Conservation (phyloP, 1,284 basidiomycete species). For the Hemileccinum hortonii region DNA sequence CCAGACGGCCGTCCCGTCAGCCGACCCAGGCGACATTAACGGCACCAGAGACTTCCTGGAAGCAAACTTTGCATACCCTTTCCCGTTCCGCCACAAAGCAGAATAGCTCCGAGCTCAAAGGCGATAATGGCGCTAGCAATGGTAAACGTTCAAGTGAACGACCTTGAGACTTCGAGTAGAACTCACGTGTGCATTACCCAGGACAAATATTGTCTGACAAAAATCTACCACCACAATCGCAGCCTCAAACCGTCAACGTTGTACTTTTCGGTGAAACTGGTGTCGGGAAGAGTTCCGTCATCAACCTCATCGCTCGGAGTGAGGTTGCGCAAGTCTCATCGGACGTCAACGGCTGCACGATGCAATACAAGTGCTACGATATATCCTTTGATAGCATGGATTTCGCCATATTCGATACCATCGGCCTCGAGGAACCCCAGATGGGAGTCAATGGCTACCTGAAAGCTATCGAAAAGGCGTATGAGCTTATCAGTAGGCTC, state of each 20-base stretch:
- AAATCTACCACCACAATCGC: background rate
- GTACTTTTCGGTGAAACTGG: slow-evolving; percentile 36
- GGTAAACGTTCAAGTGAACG: slow-evolving; percentile 15
- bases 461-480: slow-evolving; percentile 37
- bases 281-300: slow-evolving; percentile 36
- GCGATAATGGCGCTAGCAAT: slow-evolving; percentile 11
- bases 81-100: slow-evolving; percentile 3
- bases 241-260: slow-evolving; percentile 18
- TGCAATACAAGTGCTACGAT: slow-evolving; percentile 26
- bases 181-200: slow-evolving; percentile 13
- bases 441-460: slow-evolving; percentile 28
- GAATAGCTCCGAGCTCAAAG: background rate
- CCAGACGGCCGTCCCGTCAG: slow-evolving; percentile 4
- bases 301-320: slow-evolving; percentile 33
- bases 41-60: background rate
- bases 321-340: slow-evolving; percentile 30
- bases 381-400: slow-evolving; percentile 21
- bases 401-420: slow-evolving; percentile 39
- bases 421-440: slow-evolving; percentile 42
- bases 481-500: slow-evolving; percentile 35
- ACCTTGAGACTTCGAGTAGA: background rate
- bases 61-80: background rate
- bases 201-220: background rate
- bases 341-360: slow-evolving; percentile 31
- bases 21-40: background rate